phyloP scores from a whole-genome alignment of 441 rosid species.

The Eruca vesicaria region DNA sequence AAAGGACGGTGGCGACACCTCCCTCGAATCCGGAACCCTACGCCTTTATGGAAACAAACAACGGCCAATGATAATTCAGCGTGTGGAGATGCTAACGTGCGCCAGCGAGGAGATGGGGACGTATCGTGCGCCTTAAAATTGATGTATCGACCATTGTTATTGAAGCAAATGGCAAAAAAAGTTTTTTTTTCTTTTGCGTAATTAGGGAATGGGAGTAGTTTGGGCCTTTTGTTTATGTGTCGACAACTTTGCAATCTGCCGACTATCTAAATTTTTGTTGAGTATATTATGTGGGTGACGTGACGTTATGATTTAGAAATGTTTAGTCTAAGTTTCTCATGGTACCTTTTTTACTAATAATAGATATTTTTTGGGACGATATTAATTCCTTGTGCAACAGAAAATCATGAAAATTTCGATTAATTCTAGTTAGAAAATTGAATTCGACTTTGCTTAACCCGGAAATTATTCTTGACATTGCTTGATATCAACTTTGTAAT shows the following conservation, averaged over 20 bases:
- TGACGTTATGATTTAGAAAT: neutral
- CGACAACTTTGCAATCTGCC: conserved; percentile 2
- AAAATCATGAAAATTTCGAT: neutral
- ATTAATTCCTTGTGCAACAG: neutral
- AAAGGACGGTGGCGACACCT: conserved; percentile 34
- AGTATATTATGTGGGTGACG: neutral
- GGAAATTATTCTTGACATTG: neutral
- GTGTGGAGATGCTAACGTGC: conserved; percentile 34
- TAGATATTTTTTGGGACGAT: neutral
- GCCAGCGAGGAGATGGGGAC: conserved; percentile 40
- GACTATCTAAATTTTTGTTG: neutral
- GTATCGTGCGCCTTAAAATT: conserved; percentile 46
- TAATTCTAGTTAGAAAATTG: neutral
- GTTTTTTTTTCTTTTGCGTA: neutral
- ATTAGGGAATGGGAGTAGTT: neutral
- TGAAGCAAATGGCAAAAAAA: conserved; percentile 24
- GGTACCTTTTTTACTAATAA: neutral
- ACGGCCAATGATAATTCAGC: conserved; percentile 31
- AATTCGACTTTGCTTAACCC: neutral
- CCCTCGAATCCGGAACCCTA: conserved; percentile 42
- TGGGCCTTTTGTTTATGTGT: conserved; percentile 4
- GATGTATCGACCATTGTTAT: conserved; percentile 26
- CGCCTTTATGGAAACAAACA: conserved; percentile 22
- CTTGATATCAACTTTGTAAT: too few relatives aligned
- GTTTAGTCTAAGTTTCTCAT: neutral